Conservation (phyloP, 139 green algal species). For the Dunaliella primolecta region DNA sequence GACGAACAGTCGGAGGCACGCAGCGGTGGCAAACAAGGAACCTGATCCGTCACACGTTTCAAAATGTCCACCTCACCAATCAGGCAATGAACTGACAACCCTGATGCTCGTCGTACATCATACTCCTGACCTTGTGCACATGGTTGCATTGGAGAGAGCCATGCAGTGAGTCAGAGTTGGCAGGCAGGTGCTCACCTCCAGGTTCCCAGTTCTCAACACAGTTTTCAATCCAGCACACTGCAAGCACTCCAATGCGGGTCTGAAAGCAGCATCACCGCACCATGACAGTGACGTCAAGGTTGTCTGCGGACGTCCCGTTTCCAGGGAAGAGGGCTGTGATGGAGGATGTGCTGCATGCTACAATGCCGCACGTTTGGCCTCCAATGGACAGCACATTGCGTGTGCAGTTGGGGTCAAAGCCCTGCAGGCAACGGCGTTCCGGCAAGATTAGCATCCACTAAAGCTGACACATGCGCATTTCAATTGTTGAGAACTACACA, state of each 20-base stretch:
- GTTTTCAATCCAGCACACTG: too few relatives aligned
- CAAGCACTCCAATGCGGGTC: too few relatives aligned
- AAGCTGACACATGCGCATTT: background rate
- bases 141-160: too few relatives aligned
- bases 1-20: background rate
- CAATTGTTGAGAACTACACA: background rate
- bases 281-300: background rate
- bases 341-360: background rate
- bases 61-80: too few relatives aligned
- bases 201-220: too few relatives aligned
- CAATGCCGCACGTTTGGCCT: background rate
- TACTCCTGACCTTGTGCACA: background rate
- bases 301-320: background rate
- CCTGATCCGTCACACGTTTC: background rate
- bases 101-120: too few relatives aligned
- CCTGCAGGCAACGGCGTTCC: too few relatives aligned
- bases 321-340: background rate
- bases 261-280: too few relatives aligned
- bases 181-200: too few relatives aligned
- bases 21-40: background rate
- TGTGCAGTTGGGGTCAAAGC: conserved; percentile 1
- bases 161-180: too few relatives aligned
- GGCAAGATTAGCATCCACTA: too few relatives aligned
- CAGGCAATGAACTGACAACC: background rate
- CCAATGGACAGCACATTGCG: background rate